These are phyloP conservation scores for Cutaneotrichosporon cutaneum DNA, from an alignment of 1,284 basidiomycete genomes.

Conservation along the genomic window DNA sequence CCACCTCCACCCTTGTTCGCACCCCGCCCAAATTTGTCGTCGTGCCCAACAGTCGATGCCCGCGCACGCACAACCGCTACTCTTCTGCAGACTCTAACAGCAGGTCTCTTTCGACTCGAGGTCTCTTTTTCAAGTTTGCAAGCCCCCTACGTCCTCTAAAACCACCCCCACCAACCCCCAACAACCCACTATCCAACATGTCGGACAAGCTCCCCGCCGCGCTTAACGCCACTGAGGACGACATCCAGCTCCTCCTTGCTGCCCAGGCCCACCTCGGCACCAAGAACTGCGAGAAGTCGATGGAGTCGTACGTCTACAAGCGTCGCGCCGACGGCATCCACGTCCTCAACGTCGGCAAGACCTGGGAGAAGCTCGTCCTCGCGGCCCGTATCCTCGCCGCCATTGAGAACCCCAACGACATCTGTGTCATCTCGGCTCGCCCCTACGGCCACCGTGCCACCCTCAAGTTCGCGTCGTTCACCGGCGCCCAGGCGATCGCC, in stretches of 20 bases:
- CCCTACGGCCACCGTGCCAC: constrained; percentile 99
- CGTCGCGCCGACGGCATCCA: constrained; percentile 93
- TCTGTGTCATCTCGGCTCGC: constrained; percentile 96
- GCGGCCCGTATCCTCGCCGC: constrained; percentile 91
- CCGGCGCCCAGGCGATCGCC: constrained; percentile 96
- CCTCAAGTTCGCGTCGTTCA: constrained; percentile 97
- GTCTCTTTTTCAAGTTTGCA: constrained; percentile 48
- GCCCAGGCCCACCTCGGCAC: constrained; percentile 96
- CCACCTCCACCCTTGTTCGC: neutral
- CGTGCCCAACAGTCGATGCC: neutral
- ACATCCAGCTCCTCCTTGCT: constrained; percentile 90
- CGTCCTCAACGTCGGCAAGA: constrained; percentile 97
- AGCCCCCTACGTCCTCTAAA: constrained; percentile 32
- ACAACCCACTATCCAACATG: constrained; percentile 37
- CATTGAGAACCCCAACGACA: constrained; percentile 96
- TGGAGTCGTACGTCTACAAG: constrained; percentile 98
- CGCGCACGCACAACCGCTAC: neutral
- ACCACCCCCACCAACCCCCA: constrained; percentile 18
- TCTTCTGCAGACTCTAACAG: neutral
- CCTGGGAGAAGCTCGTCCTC: constrained; percentile 98
- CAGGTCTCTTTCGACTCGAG: constrained; percentile 29
- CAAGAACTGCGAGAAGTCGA: constrained; percentile 99
- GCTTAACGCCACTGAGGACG: constrained; percentile 92
- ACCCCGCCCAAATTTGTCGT: neutral
- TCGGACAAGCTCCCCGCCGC: constrained; percentile 80